Conservation (phyloP, 2,329 filamentous ascomycete species). For the Sclerotinia sclerotiorum region DNA sequence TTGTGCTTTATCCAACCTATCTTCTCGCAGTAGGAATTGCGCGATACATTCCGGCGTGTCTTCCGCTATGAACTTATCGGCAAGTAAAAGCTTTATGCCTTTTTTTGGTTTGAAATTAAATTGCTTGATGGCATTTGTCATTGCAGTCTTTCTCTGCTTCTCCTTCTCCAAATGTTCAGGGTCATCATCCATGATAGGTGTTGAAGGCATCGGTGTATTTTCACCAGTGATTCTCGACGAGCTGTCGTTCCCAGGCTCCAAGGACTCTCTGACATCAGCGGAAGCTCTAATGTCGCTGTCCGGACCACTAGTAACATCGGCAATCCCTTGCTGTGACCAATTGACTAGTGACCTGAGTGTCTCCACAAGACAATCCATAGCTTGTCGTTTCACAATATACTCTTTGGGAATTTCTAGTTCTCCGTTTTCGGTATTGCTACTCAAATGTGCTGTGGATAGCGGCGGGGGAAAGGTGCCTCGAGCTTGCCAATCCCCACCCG, state of each 20-base stretch:
- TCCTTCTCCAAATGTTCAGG: constrained; percentile 91
- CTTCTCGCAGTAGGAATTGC: constrained; percentile 75
- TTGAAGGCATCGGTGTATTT: constrained; percentile 60
- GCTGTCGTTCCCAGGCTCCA: constrained; percentile 68
- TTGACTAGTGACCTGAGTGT: constrained; percentile 86
- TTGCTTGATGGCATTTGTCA: constrained; percentile 82
- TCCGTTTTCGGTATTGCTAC: constrained; percentile 50
- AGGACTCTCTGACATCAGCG: constrained; percentile 64
- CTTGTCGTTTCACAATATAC: constrained; percentile 86
- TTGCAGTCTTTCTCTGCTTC: constrained; percentile 88
- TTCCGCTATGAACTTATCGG: constrained; percentile 83
- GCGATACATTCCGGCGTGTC: constrained; percentile 80
- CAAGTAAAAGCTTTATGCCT: constrained; percentile 79
- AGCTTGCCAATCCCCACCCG: constrained; percentile 77
- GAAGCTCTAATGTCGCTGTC: constrained; percentile 56
- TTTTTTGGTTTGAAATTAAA: constrained; percentile 99
- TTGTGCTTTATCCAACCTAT: constrained; percentile 84
- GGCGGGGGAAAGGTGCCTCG: constrained; percentile 83
- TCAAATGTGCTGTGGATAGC: constrained; percentile 56
- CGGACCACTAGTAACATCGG: constrained; percentile 58
- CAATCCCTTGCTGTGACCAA: constrained; percentile 71
- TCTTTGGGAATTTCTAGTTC: constrained; percentile 80
- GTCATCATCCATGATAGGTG: constrained; percentile 78
- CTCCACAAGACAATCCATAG: constrained; percentile 84
- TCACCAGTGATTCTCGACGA: constrained; percentile 58